phyloP scores from a whole-genome alignment of 306 rosid species.

The Styphnolobium japonicum region DNA sequence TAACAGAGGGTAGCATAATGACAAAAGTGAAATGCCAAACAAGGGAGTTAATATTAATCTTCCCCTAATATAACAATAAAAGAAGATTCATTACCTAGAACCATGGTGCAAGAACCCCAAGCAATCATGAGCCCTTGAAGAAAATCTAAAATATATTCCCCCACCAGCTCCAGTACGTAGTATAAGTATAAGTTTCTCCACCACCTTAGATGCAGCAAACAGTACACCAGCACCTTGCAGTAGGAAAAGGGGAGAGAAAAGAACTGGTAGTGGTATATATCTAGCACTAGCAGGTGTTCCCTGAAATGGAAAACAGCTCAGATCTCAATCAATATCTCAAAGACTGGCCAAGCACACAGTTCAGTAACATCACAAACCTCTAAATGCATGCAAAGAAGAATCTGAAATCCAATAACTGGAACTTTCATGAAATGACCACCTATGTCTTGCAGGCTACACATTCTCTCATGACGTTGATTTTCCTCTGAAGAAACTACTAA shows the following conservation, averaged over 20 bases:
- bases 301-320: conserved; percentile 52
- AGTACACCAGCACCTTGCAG: conserved; percentile 84
- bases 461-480: conserved; percentile 55
- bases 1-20: not conserved
- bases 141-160: conserved; percentile 70
- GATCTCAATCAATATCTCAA: conserved; percentile 16
- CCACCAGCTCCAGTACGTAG: conserved; percentile 64
- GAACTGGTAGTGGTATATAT: conserved; percentile 63
- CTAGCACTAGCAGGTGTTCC: conserved; percentile 74
- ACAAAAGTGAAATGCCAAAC: not conserved
- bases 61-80: conserved; percentile 1
- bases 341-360: conserved; percentile 21
- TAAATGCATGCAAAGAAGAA: conserved; percentile 92
- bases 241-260: conserved; percentile 82
- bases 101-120: conserved; percentile 94
- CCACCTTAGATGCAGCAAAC: conserved; percentile 67
- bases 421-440: conserved; percentile 97
- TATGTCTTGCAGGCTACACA: conserved; percentile 89
- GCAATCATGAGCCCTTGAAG: conserved; percentile 78
- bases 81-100: conserved; percentile 65
- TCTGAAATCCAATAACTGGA: conserved; percentile 78
- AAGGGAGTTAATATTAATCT: not conserved
- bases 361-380: conserved; percentile 56
- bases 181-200: conserved; percentile 72
- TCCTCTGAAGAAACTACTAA: conserved; percentile 75